These are phyloP conservation scores for Cucurbita argyrosperma DNA, from an alignment of 306 rosid species.

Conservation along the genomic window DNA sequence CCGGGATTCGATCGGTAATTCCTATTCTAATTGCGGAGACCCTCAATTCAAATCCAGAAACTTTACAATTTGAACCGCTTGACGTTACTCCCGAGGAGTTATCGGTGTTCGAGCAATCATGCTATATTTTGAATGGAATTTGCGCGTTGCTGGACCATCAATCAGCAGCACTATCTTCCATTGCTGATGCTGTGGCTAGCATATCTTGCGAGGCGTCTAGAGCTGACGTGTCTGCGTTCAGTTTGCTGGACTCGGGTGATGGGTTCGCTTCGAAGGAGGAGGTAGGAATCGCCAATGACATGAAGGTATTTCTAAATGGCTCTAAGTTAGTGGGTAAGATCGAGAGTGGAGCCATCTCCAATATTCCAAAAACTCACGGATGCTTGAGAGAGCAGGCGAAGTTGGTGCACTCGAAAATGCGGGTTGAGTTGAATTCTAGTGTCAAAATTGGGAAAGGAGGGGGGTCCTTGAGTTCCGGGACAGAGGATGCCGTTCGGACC, in stretches of 20 bases:
- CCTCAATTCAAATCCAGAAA: conserved; percentile 16
- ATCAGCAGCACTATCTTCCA: conserved; percentile 27
- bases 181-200: conserved; percentile 50
- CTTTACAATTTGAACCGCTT: conserved; percentile 11
- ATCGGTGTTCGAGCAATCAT: conserved; percentile 12
- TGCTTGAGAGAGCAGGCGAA: conserved; percentile 42
- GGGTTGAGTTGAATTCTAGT: conserved; percentile 54
- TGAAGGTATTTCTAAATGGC: conserved; percentile 66
- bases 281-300: conserved; percentile 53
- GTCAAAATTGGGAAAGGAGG: conserved; percentile 16
- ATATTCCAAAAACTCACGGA: conserved; percentile 46
- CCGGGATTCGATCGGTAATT: conserved; percentile 17
- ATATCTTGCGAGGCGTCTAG: conserved; percentile 68
- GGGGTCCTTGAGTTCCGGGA: conserved; percentile 12
- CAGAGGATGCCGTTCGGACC: conserved; percentile 22
- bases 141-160: conserved; percentile 47
- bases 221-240: conserved; percentile 48
- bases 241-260: conserved; percentile 62
- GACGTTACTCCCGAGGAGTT: conserved; percentile 41
- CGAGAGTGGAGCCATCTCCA: conserved; percentile 16
- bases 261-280: conserved; percentile 54
- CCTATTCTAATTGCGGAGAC: conserved; percentile 30
- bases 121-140: conserved; percentile 26
- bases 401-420: conserved; percentile 39
- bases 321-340: conserved; percentile 69